Percentiles rank a stretch among this genome's conserved stretches.
These are phyloP conservation scores for Euphorbia pulcherrima DNA, from an alignment of 345 rosid species.

Conservation along the genomic window DNA sequence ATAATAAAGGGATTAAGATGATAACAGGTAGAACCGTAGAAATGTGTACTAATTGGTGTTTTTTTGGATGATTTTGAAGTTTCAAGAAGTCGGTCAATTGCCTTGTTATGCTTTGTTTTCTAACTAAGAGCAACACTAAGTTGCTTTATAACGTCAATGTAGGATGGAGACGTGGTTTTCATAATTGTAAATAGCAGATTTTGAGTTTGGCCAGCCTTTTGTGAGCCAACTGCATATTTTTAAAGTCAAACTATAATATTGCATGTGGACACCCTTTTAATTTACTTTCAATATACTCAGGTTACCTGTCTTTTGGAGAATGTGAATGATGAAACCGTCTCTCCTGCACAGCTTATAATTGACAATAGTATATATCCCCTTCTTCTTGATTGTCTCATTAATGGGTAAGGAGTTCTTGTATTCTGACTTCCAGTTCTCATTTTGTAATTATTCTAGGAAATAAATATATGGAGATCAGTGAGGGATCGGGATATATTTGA, in stretches of 20 bases:
- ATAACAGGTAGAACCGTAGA: neutral
- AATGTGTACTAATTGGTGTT: neutral
- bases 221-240: neutral
- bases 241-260: neutral
- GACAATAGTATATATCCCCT: slow-evolving; percentile 64
- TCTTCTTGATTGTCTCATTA: slow-evolving; percentile 58
- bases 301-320: slow-evolving; percentile 59
- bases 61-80: neutral
- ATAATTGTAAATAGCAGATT: neutral
- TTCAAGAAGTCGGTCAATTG: neutral
- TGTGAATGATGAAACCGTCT: slow-evolving; percentile 33
- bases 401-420: slow-evolving; percentile 45
- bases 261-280: neutral
- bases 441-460: neutral
- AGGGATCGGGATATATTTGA: neutral
- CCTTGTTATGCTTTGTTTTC: neutral
- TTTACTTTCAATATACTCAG: slow-evolving; percentile 29
- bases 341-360: slow-evolving; percentile 47
- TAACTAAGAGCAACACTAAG: too few relatives aligned
- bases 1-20: neutral
- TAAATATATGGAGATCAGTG: neutral
- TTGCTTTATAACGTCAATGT: neutral
- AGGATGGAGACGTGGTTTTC: too few relatives aligned
- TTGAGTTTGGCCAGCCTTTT: neutral
- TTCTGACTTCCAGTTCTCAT: neutral